Percentiles rank a stretch among this genome's conserved stretches.
phyloP scores from a whole-genome alignment of 768 basidiomycete genomes.

The Xerocomus brunneocitrinus region DNA sequence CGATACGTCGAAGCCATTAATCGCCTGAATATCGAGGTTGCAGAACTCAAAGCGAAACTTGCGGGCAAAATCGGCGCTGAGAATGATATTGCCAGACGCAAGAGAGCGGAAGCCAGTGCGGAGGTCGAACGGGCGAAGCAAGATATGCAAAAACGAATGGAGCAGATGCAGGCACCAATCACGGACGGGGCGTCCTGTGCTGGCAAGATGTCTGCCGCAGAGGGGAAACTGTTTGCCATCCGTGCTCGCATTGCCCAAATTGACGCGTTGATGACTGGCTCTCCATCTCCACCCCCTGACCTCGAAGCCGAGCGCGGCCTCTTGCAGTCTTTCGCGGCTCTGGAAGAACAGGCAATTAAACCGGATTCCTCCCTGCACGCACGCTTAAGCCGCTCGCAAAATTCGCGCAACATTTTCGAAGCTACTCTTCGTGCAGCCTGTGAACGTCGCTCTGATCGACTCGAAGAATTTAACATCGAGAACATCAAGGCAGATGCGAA shows the following conservation, averaged over 20 bases:
- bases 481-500: constrained; percentile 68
- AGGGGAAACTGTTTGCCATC: constrained; percentile 61
- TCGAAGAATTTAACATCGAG: constrained; percentile 67
- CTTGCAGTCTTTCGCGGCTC: constrained; percentile 57
- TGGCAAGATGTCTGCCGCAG: constrained; percentile 67
- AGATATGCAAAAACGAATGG: constrained; percentile 67
- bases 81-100: constrained; percentile 58
- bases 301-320: constrained; percentile 71
- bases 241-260: constrained; percentile 58
- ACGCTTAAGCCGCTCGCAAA: constrained; percentile 63
- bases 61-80: constrained; percentile 65
- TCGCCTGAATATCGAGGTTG: constrained; percentile 77
- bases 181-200: constrained; percentile 71
- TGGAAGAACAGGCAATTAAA: constrained; percentile 66
- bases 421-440: constrained; percentile 81
- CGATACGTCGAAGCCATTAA: constrained; percentile 95
- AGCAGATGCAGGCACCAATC: constrained; percentile 67
- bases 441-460: constrained; percentile 71
- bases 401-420: constrained; percentile 78
- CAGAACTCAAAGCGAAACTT: constrained; percentile 81
- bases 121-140: constrained; percentile 72
- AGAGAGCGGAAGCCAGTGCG: constrained; percentile 61
- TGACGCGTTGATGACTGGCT: constrained; percentile 35
- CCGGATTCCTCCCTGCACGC: constrained; percentile 53
- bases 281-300: constrained; percentile 42